A percentile compares a stretch with the other conserved stretches of the same genome.
Evolutionary conservation across 2,329 filamentous ascomycete genomes (phyloP).

Genomic region (Fusarium fracticaudum): DNA sequence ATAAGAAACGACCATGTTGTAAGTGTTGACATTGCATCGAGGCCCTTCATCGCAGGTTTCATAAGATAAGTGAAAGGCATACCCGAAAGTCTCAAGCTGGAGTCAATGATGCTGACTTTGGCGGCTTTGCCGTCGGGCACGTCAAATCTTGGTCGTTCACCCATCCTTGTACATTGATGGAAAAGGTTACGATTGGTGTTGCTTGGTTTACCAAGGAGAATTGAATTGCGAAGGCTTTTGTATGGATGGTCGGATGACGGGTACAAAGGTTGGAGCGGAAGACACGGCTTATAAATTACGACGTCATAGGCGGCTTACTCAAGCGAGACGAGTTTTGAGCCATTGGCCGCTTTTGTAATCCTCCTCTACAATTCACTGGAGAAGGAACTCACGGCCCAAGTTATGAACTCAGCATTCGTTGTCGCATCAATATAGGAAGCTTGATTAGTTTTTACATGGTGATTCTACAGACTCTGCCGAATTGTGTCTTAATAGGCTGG

Average conservation of each 20-base stretch:
- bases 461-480: no score
- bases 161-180: no score
- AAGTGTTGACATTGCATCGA: not conserved
- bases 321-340: accelerated
- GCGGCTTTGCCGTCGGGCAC: not conserved
- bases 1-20: conserved; percentile 23
- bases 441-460: no score
- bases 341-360: accelerated
- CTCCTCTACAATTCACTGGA: accelerated
- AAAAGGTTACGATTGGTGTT: no score
- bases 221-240: accelerated
- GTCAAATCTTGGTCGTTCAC: not conserved
- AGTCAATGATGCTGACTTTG: conserved; percentile 23
- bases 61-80: not conserved
- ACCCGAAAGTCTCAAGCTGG: not conserved
- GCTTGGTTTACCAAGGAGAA: accelerated
- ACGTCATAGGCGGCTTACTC: not conserved
- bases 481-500: no score
- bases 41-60: not conserved
- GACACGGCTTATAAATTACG: not conserved
- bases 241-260: not conserved
- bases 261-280: not conserved
- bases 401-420: no score
- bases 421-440: no score
- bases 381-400: no score